Base-by-base conservation (phyloP, 2,329 filamentous ascomycete species). In the Aspergillus clavatus region DNA sequence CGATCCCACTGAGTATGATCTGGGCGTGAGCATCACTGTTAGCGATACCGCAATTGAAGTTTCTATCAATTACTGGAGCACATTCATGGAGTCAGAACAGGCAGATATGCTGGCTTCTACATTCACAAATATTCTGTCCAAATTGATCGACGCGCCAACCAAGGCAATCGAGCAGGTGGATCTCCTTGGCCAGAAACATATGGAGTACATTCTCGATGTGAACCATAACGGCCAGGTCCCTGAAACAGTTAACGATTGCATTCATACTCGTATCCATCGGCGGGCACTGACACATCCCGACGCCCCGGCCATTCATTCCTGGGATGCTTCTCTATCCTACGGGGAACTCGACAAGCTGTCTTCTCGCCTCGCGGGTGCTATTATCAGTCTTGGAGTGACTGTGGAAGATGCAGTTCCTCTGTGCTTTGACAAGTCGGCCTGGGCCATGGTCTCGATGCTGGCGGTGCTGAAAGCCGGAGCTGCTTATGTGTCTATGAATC, bases 371-470 rank as follows among this genome's bases (percentile, higher is more conserved):
- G 51, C 57, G 10, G 55, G 57, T 21, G 51, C 58, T 22, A 42
- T 63, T n/a, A 52, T 46, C 5, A 57, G 54, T 2, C 53, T 58
- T 14, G 58, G 60, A 23, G 48, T 65, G 21, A 50, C 23, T 11
- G 23, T 38, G 1, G 41, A 44, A 8, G 7, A 14, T 3, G 40
- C 49, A 11, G 42, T 53, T 3, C 41, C 46, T 6, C 27, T 49
- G 2, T 44, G 37, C 26, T 46, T 47, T 16, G 48, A 45, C 5
- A 53, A 51, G 33, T 43, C 46, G 3, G 14, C 16, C 1, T 53
- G 51, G 51, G 18, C 39, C 2, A 11, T 23, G 2, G 40, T 51
- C 10, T 38, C 45, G n/a, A 40, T 50, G 11, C 26, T 53, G 4
- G 51, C 24, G 2, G 40, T 53, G 6, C 28, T 50, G 26, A 52